phyloP scores from a whole-genome alignment of 495 filamentous ascomycete species.

The Xylaria palmicola region DNA sequence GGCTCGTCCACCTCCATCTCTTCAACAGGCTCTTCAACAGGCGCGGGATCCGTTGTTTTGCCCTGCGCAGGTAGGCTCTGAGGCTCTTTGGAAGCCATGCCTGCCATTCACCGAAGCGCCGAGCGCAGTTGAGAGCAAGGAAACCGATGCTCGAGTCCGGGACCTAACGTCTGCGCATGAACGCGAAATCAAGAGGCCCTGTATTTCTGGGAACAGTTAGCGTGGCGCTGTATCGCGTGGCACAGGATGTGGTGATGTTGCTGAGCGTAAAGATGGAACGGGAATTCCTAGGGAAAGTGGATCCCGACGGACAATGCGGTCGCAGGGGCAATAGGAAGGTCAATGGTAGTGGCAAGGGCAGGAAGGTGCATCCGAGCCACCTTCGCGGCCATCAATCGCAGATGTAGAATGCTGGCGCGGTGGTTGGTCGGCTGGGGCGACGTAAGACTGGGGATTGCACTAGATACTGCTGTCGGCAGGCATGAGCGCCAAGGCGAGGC shows the following conservation, averaged over 20 bases:
- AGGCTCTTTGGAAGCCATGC: constrained; percentile 31
- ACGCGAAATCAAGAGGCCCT: not conserved
- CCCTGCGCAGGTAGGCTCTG: constrained; percentile 20
- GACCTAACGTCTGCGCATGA: constrained; percentile 3
- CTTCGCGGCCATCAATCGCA: not conserved
- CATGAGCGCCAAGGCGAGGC: not conserved
- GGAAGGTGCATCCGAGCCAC: too few species aligned
- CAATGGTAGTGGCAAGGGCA: too few species aligned
- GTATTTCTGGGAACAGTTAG: not conserved
- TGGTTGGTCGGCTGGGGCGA: not conserved
- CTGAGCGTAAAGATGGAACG: too few species aligned
- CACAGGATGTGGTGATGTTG: not conserved
- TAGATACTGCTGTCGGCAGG: constrained; percentile 10
- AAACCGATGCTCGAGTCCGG: not conserved
- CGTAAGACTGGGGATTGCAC: constrained; percentile 11
- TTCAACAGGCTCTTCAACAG: constrained; percentile 15
- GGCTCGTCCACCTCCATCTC: constrained; percentile 18
- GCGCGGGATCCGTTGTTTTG: constrained; percentile 12
- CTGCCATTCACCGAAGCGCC: constrained; percentile 22
- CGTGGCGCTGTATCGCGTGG: not conserved
- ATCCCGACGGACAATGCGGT: too few species aligned
- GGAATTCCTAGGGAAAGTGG: too few species aligned
- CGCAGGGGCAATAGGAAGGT: too few species aligned
- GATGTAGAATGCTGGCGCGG: not conserved
- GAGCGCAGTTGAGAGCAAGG: not conserved